Conservation (phyloP, 2,329 filamentous ascomycete species). For the Aspergillus carbonarius region DNA sequence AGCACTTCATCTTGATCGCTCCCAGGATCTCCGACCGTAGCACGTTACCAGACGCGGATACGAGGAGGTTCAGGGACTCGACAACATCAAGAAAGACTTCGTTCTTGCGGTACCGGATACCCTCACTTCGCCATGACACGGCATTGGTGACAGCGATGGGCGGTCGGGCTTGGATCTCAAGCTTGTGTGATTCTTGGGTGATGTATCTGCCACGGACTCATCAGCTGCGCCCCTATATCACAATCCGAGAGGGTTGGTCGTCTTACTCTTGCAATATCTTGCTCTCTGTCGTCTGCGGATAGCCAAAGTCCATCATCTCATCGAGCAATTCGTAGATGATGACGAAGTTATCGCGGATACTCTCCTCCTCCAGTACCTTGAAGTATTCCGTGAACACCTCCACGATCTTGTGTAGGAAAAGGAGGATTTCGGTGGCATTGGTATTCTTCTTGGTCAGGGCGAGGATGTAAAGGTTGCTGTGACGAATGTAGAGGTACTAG, state of each 20-base stretch:
- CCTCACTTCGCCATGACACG: constrained; percentile 96
- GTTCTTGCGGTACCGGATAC: constrained; percentile 98
- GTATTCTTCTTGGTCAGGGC: constrained; percentile 98
- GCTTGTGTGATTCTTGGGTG: constrained; percentile 97
- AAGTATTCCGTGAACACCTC: constrained; percentile 99
- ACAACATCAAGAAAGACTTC: constrained; percentile 98
- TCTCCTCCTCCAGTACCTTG: constrained; percentile 97
- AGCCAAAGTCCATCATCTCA: constrained; percentile 99
- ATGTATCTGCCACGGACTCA: constrained; percentile 64
- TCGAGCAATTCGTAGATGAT: constrained; percentile 98
- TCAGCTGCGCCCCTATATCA: neutral
- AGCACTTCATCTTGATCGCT: constrained; percentile 99
- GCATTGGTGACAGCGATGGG: constrained; percentile 98
- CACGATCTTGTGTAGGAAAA: constrained; percentile 97
- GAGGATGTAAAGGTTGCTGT: constrained; percentile 98
- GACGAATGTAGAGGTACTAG: constrained; percentile 97
- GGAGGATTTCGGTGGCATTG: constrained; percentile 95
- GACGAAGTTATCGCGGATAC: constrained; percentile 98
- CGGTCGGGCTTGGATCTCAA: constrained; percentile 92
- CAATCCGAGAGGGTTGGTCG: neutral
- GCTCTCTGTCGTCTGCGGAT: constrained; percentile 95
- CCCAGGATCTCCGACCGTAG: constrained; percentile 94
- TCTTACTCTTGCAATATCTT: constrained; percentile 90
- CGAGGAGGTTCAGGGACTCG: constrained; percentile 92
- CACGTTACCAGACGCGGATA: constrained; percentile 92